Evolutionary conservation across 768 basidiomycete genomes (phyloP).

Genomic region (Lyophyllum atratum): DNA sequence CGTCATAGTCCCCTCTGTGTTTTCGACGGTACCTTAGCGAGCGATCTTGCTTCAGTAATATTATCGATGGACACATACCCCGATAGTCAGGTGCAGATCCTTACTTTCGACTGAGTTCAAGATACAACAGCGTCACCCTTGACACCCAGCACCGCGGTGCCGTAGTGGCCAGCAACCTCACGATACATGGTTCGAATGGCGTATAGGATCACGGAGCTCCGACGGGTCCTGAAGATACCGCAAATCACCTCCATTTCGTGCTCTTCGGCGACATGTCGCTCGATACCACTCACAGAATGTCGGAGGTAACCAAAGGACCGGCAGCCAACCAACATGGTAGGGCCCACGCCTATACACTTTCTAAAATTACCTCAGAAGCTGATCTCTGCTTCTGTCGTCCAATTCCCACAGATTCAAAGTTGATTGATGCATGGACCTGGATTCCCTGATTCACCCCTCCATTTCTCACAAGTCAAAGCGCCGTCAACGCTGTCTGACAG

Average conservation of each 20-base stretch:
- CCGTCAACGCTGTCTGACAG: background rate
- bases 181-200: background rate
- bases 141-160: background rate
- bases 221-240: background rate
- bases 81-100: too few relatives aligned
- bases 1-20: background rate
- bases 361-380: background rate
- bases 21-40: background rate
- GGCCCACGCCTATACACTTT: conserved; percentile 3
- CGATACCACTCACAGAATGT: background rate
- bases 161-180: background rate
- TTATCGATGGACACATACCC: too few relatives aligned
- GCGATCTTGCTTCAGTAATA: too few relatives aligned
- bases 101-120: background rate
- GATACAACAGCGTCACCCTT: background rate
- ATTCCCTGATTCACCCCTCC: background rate
- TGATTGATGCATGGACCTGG: background rate
- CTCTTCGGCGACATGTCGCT: background rate
- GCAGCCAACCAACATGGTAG: background rate
- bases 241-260: background rate
- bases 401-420: conserved; percentile 1
- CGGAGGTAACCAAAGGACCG: background rate
- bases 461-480: background rate
- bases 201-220: background rate
- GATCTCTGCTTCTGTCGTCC: background rate